Conservation (phyloP, 306 rosid species). For the Chamaecrista fasciculata region DNA sequence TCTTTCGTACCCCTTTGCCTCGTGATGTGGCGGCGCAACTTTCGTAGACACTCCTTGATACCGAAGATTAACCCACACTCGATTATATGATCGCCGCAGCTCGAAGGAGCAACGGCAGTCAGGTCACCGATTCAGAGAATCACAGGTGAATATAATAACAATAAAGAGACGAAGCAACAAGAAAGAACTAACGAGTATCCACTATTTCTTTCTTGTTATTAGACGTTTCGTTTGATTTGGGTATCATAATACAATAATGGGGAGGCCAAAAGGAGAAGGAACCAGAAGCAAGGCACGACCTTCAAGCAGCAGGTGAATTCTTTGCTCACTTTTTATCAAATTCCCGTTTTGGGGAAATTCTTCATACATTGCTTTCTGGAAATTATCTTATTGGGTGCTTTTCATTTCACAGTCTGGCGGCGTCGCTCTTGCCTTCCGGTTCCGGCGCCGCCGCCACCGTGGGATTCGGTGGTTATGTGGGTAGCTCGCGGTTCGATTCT, state of each 20-base stretch:
- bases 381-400: background rate
- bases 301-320: constrained; percentile 81
- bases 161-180: background rate
- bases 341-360: background rate
- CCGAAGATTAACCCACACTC: background rate
- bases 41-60: background rate
- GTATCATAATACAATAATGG: constrained; percentile 41
- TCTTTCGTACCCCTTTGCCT: background rate
- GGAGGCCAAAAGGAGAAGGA: constrained; percentile 84
- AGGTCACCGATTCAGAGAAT: background rate
- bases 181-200: background rate
- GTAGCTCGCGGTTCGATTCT: constrained; percentile 77
- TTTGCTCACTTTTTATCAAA: background rate
- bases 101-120: background rate
- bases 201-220: background rate
- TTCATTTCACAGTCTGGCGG: constrained; percentile 59
- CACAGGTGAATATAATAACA: background rate
- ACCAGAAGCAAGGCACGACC: constrained; percentile 77
- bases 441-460: constrained; percentile 56
- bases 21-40: background rate
- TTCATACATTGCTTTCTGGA: background rate
- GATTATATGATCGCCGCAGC: background rate
- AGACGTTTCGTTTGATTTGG: background rate
- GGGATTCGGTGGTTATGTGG: constrained; percentile 92
- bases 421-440: constrained; percentile 76